These are phyloP conservation scores for Boletus tomentosulus DNA, from an alignment of 768 basidiomycete species.

Conservation along the genomic window DNA sequence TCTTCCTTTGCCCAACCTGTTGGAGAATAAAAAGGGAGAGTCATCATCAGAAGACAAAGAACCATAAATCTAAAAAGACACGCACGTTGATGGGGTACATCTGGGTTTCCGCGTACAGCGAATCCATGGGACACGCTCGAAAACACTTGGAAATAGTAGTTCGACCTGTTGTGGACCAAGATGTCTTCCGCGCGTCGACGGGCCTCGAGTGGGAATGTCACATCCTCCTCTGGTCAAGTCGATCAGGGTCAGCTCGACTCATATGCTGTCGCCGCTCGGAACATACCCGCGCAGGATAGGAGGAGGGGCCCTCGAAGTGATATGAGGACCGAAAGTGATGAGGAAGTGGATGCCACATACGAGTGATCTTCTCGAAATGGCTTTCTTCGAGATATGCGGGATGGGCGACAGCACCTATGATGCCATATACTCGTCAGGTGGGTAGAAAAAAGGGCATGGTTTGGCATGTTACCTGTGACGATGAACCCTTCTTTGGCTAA, in stretches of 20 bases:
- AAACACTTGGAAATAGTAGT: constrained; percentile 55
- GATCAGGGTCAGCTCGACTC: neutral
- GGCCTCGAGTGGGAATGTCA: constrained; percentile 43
- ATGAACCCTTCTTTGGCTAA: constrained; percentile 40
- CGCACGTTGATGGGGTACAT: constrained; percentile 19
- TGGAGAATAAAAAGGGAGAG: neutral
- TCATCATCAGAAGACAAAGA: no score
- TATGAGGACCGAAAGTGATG: neutral
- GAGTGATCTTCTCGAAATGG: constrained; percentile 43
- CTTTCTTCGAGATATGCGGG: constrained; percentile 49
- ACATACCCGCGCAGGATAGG: constrained; percentile 1
- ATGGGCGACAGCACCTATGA: constrained; percentile 46
- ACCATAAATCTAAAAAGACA: neutral
- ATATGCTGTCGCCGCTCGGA: neutral
- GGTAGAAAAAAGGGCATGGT: neutral
- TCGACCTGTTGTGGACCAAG: constrained; percentile 40
- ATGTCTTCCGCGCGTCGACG: constrained; percentile 56
- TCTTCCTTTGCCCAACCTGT: constrained; percentile 60
- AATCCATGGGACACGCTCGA: constrained; percentile 35
- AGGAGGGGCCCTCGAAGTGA: constrained; percentile 18
- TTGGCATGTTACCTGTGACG: constrained; percentile 37
- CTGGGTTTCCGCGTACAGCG: constrained; percentile 12
- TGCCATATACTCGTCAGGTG: neutral
- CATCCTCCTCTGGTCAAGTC: constrained; percentile 41
- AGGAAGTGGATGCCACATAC: constrained; percentile 31